These are phyloP conservation scores for Phycomyces blakesleeanus DNA, from an alignment of 192 early-diverging fungal genomes.

Conservation along the genomic window DNA sequence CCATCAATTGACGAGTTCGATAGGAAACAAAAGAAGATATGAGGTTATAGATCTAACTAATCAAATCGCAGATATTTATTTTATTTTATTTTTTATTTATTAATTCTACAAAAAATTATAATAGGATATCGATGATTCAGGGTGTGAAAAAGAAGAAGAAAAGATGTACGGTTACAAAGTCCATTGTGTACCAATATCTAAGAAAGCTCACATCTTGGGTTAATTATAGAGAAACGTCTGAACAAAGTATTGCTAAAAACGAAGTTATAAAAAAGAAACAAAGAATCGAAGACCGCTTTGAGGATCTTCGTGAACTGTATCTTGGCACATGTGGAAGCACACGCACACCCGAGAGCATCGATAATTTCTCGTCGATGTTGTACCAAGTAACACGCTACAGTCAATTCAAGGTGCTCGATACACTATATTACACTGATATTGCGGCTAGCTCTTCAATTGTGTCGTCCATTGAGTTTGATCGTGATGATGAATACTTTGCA, in stretches of 20 bases:
- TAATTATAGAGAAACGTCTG: too few species aligned
- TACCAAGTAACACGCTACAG: slow-evolving; percentile 64
- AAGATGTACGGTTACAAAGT: too few species aligned
- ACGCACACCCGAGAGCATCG: slow-evolving; percentile 10
- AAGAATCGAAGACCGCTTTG: neutral
- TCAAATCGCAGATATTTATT: neutral
- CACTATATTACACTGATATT: slow-evolving; percentile 76
- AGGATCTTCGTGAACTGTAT: neutral
- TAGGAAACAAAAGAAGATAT: too few species aligned
- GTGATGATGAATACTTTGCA: slow-evolving; percentile 92
- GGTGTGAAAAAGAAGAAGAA: neutral
- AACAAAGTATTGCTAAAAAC: too few species aligned
- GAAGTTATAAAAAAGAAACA: too few species aligned
- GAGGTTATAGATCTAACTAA: neutral
- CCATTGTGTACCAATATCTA: too few species aligned
- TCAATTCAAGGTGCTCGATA: slow-evolving; percentile 71
- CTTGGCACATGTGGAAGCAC: neutral
- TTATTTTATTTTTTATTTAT: too few species aligned
- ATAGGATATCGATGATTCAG: neutral
- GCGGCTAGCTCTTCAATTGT: slow-evolving; percentile 75
- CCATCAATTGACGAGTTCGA: too few species aligned
- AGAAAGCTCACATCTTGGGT: too few species aligned
- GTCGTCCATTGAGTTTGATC: slow-evolving; percentile 90
- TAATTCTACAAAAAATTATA: too few species aligned
- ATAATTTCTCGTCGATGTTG: slow-evolving; percentile 63